Conservation (phyloP, 495 filamentous ascomycete species). For the Monascus purpureus region DNA sequence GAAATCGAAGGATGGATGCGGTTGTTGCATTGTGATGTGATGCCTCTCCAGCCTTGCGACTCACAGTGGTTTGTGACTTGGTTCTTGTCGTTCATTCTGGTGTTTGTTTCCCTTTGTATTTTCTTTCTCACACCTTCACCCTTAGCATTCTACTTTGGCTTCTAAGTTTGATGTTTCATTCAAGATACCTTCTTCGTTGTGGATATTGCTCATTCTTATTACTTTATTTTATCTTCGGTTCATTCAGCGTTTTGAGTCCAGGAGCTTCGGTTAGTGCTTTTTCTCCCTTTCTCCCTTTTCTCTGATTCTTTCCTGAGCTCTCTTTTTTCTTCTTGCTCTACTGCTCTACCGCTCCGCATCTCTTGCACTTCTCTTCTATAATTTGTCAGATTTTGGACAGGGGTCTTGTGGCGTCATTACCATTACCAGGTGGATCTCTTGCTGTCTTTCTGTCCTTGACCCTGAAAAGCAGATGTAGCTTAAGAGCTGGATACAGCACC, state of each 20-base stretch:
- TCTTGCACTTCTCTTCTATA: too few species aligned
- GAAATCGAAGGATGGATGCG: conserved; percentile 32
- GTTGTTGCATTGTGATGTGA: conserved; percentile 43
- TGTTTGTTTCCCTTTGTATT: conserved; percentile 3
- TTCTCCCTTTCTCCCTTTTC: conserved; percentile 17
- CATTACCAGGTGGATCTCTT: too few species aligned
- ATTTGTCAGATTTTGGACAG: too few species aligned
- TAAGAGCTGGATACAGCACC: too few species aligned
- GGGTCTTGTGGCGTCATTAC: too few species aligned
- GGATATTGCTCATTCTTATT: not conserved
- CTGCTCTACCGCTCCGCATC: conserved; percentile 1
- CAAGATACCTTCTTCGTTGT: not conserved
- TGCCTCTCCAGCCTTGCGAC: conserved; percentile 6
- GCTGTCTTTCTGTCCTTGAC: too few species aligned
- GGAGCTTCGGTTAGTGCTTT: too few species aligned
- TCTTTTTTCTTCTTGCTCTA: conserved; percentile 12
- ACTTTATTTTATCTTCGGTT: not conserved
- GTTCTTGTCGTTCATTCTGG: conserved; percentile 9
- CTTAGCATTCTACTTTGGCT: not conserved
- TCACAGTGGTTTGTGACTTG: too few species aligned
- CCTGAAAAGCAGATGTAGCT: too few species aligned
- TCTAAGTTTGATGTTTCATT: not conserved
- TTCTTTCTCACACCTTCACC: conserved; percentile 1
- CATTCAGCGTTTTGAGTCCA: conserved; percentile 6
- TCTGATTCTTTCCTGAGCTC: conserved; percentile 10